Conservation (phyloP, 257 asterid species). For the Solanum bukasovii region DNA sequence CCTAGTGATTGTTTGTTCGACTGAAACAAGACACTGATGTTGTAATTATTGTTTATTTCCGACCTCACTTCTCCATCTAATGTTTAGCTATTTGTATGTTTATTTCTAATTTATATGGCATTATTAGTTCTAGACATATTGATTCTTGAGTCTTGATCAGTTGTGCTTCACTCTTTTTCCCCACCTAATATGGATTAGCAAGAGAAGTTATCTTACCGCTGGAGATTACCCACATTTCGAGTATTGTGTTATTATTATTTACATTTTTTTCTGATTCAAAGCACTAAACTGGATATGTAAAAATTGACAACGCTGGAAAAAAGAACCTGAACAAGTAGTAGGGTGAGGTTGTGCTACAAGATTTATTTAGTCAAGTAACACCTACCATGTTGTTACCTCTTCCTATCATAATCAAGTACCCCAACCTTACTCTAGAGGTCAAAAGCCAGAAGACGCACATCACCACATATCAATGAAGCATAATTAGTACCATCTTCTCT, state of each 20-base stretch:
- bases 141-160: neutral
- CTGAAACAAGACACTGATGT: neutral
- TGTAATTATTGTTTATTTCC: neutral
- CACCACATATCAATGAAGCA: neutral
- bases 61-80: neutral
- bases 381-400: neutral
- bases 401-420: neutral
- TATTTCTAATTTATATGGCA: neutral
- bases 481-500: neutral
- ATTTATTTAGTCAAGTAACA: neutral
- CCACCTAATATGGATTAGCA: neutral
- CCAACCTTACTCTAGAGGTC: neutral
- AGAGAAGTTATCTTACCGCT: neutral
- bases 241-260: neutral
- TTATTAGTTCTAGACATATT: neutral
- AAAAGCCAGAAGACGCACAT: neutral
- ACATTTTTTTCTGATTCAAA: neutral
- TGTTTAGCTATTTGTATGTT: neutral
- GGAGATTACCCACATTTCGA: neutral
- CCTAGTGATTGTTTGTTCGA: neutral
- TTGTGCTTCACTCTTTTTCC: neutral
- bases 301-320: neutral
- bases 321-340: neutral
- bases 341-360: neutral
- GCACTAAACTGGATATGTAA: neutral